phyloP scores from a whole-genome alignment of 108 stramenopile genomes.

The Seminavis robusta region DNA sequence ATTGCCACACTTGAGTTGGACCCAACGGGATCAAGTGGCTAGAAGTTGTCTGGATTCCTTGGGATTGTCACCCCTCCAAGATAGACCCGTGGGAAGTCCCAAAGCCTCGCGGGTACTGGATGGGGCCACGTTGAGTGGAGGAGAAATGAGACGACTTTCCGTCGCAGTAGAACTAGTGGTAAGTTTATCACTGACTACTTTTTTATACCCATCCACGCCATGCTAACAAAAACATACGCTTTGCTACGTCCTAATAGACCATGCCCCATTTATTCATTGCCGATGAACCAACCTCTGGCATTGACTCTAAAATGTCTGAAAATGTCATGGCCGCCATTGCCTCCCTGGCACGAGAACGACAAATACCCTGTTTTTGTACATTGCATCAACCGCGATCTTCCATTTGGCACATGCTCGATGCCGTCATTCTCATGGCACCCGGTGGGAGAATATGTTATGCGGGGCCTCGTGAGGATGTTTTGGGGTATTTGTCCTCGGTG shows the following conservation, averaged over 20 bases:
- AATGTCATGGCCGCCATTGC: constrained; percentile 59
- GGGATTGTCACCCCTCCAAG: constrained; percentile 46
- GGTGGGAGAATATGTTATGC: constrained; percentile 71
- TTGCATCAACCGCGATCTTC: constrained; percentile 76
- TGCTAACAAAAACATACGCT: background rate
- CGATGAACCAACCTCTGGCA: constrained; percentile 84
- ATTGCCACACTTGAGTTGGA: constrained; percentile 23
- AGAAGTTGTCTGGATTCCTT: constrained; percentile 45
- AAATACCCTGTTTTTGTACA: constrained; percentile 63
- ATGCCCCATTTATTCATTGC: constrained; percentile 69
- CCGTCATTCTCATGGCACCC: constrained; percentile 62
- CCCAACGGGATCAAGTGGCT: constrained; percentile 34
- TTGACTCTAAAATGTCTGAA: constrained; percentile 49
- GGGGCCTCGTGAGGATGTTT: constrained; percentile 41
- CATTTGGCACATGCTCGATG: constrained; percentile 64
- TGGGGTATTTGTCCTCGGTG: constrained; percentile 55
- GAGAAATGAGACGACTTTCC: constrained; percentile 75
- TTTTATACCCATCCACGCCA: too few species aligned
- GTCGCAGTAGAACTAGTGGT: constrained; percentile 84
- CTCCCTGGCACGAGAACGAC: constrained; percentile 38
- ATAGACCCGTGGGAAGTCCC: constrained; percentile 47
- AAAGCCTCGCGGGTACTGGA: too few species aligned
- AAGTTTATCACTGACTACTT: constrained; percentile 40
- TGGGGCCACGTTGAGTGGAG: constrained; percentile 57
- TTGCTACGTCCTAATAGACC: too few species aligned